phyloP scores from a whole-genome alignment of 306 rosid species.

The Medicago ruthenica region DNA sequence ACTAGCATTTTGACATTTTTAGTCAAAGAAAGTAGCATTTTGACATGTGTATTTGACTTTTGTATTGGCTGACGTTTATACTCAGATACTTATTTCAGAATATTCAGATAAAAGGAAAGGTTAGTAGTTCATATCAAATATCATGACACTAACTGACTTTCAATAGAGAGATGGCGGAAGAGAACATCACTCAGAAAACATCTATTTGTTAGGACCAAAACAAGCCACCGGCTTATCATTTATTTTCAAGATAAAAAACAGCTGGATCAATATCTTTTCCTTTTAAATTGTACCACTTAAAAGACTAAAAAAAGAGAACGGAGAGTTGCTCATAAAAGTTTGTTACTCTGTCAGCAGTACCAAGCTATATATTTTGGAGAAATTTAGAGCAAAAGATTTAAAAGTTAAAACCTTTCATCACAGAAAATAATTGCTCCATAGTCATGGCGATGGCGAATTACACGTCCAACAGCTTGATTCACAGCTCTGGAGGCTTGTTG shows the following conservation, averaged over 20 bases:
- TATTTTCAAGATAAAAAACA: constrained; percentile 23
- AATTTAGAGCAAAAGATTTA: constrained; percentile 31
- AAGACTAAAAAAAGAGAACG: constrained; percentile 6
- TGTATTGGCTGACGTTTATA: constrained; percentile 3
- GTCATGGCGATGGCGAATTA: constrained; percentile 95
- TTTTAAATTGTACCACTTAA: constrained; percentile 9
- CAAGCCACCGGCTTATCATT: constrained; percentile 14
- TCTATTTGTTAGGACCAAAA: constrained; percentile 28
- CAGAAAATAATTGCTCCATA: constrained; percentile 93
- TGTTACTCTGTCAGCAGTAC: constrained; percentile 19
- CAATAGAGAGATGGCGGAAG: not conserved
- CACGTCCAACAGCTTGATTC: constrained; percentile 98
- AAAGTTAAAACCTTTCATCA: constrained; percentile 81
- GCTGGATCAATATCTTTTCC: constrained; percentile 7
- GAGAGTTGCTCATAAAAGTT: constrained; percentile 4
- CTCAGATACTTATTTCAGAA: constrained; percentile 21
- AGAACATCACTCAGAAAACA: constrained; percentile 16
- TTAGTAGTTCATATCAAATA: constrained; percentile 15
- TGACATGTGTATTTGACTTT: not conserved
- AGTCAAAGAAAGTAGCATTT: not conserved
- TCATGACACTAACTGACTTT: constrained; percentile 15
- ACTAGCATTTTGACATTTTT: not conserved
- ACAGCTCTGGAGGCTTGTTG: constrained; percentile 97
- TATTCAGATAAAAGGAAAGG: constrained; percentile 18
- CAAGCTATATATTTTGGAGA: constrained; percentile 33